Conservation (phyloP, 1,139 yeast genomes). For the Yamadazyma dendronema region DNA sequence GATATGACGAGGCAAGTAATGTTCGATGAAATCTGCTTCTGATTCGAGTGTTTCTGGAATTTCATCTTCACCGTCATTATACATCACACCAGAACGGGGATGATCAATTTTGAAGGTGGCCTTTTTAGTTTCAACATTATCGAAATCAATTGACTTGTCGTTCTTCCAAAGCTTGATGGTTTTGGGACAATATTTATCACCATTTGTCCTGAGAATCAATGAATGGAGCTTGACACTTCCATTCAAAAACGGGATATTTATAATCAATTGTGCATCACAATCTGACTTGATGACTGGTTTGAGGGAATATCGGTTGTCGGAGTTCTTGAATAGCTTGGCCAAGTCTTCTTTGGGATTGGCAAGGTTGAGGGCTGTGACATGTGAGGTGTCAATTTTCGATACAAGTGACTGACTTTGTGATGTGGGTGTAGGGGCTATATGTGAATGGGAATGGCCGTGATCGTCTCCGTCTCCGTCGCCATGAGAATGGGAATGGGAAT, state of each 20-base stretch:
- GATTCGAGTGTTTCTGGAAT: constrained; percentile 29
- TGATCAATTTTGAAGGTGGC: constrained; percentile 58
- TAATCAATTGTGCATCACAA: constrained; percentile 75
- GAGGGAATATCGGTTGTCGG: constrained; percentile 40
- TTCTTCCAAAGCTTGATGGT: constrained; percentile 74
- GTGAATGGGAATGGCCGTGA: constrained; percentile 26
- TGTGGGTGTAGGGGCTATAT: constrained; percentile 71
- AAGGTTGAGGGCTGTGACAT: constrained; percentile 65
- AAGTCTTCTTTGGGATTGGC: constrained; percentile 51
- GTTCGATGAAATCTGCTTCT: constrained; percentile 72
- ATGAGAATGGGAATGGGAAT: constrained; percentile 20
- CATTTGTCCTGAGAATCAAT: constrained; percentile 64
- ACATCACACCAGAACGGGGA: constrained; percentile 56
- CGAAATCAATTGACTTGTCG: constrained; percentile 65
- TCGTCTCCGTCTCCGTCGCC: constrained; percentile 17
- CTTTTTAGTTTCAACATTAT: constrained; percentile 48
- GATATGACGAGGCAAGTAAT: constrained; percentile 69
- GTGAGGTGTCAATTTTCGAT: constrained; percentile 57
- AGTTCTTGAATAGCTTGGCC: constrained; percentile 47
- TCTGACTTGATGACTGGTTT: constrained; percentile 64
- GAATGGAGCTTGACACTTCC: constrained; percentile 76
- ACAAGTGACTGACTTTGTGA: constrained; percentile 66
- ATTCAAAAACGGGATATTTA: constrained; percentile 71
- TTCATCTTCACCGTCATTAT: constrained; percentile 36
- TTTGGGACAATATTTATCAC: constrained; percentile 64